A percentile compares a stretch with the other conserved stretches of the same genome.
Evolutionary conservation across 108 stramenopile species (phyloP).

Genomic region (Nitzschia putrida): DNA sequence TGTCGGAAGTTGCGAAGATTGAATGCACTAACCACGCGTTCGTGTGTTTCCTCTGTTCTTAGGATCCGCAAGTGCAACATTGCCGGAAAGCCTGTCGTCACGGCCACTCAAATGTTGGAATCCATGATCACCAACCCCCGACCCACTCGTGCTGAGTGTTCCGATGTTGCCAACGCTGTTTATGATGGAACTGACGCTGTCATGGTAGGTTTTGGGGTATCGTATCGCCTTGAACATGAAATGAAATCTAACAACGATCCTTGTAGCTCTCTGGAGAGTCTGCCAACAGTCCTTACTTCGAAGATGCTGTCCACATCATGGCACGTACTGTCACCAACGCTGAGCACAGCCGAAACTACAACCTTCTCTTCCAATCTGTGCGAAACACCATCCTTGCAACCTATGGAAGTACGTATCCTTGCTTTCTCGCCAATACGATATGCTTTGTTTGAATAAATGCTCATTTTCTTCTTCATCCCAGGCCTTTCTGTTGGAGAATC

Average conservation of each 20-base stretch:
- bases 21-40: constrained; percentile 71
- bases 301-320: constrained; percentile 91
- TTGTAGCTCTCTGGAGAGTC: constrained; percentile 77
- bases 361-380: constrained; percentile 65
- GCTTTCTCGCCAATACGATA: neutral
- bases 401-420: constrained; percentile 2
- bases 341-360: constrained; percentile 64
- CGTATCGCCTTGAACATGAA: neutral
- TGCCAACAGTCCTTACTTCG: constrained; percentile 89
- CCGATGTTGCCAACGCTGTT: constrained; percentile 98
- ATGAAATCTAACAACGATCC: constrained; percentile 52
- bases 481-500: constrained; percentile 72
- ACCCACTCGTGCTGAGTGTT: constrained; percentile 98
- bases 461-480: constrained; percentile 15
- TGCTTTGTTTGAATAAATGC: neutral
- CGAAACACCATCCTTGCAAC: constrained; percentile 60
- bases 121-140: constrained; percentile 97
- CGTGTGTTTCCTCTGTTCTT: neutral
- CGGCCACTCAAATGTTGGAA: constrained; percentile 98
- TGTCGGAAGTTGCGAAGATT: neutral
- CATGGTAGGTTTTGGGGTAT: constrained; percentile 53
- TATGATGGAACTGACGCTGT: constrained; percentile 94
- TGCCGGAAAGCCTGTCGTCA: constrained; percentile 92
- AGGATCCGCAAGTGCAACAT: constrained; percentile 88
- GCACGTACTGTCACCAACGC: constrained; percentile 89